Evolutionary conservation across 805 yeast genomes (phyloP).

Genomic region (Barnettozyma sucrosica): DNA sequence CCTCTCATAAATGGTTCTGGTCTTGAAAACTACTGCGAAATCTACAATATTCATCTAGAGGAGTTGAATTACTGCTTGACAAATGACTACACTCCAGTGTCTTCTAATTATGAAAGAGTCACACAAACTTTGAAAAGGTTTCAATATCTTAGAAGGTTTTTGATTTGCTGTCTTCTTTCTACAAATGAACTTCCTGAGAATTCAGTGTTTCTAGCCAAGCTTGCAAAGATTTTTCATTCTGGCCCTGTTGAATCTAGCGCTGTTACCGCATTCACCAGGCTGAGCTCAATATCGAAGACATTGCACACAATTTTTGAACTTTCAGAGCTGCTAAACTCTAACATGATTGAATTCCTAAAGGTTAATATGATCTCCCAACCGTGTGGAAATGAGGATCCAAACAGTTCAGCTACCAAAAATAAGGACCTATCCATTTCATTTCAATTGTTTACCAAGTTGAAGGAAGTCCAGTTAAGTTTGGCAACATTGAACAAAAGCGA

Average conservation of each 20-base stretch:
- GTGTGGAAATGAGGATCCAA: neutral
- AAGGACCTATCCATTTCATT: neutral
- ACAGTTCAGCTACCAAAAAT: neutral
- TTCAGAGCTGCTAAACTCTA: neutral
- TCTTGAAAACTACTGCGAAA: slow-evolving; percentile 37
- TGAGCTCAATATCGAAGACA: neutral
- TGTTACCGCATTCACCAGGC: neutral
- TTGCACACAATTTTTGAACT: neutral
- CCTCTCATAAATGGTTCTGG: slow-evolving; percentile 29
- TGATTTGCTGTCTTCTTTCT: slow-evolving; percentile 38
- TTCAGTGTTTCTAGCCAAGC: slow-evolving; percentile 9
- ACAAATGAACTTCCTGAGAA: slow-evolving; percentile 21
- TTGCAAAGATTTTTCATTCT: slow-evolving; percentile 8
- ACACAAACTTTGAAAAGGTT: slow-evolving; percentile 26
- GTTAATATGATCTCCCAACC: neutral
- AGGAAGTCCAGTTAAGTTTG: slow-evolving; percentile 9
- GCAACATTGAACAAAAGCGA: slow-evolving; percentile 4
- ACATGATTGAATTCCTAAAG: slow-evolving; percentile 3
- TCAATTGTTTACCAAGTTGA: slow-evolving; percentile 6
- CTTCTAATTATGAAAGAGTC: slow-evolving; percentile 1
- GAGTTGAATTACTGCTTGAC: slow-evolving; percentile 25
- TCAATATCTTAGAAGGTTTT: slow-evolving; percentile 35
- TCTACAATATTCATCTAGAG: slow-evolving; percentile 33
- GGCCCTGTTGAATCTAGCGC: neutral
- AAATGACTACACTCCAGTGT: neutral